phyloP scores from a whole-genome alignment of 2,329 filamentous ascomycete genomes.

The Talaromyces sp. region DNA sequence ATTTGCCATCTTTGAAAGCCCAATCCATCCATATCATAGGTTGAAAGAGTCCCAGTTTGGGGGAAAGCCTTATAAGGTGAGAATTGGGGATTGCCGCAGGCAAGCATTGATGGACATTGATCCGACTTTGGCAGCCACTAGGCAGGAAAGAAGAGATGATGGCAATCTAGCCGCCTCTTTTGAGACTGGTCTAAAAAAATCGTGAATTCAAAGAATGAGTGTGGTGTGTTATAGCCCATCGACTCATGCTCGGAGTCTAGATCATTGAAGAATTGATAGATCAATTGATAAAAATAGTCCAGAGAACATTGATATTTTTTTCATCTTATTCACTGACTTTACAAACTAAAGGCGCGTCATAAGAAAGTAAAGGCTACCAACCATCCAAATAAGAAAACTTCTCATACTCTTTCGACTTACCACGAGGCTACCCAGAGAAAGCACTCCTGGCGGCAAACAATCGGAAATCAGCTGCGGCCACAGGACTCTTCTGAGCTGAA shows the following conservation, averaged over 20 bases:
- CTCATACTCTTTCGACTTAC: conserved; percentile 11
- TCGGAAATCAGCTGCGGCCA: conserved; percentile 23
- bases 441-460: conserved; percentile 12
- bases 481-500: conserved; percentile 10
- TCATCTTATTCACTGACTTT: not conserved
- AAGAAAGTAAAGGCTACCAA: conserved; percentile 8
- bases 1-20: conserved; percentile 33
- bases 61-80: conserved; percentile 2
- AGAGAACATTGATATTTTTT: not conserved
- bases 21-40: conserved; percentile 31
- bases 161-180: not conserved
- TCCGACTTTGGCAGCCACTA: conserved; percentile 3
- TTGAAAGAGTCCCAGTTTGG: not conserved
- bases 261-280: not conserved
- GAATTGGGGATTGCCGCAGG: conserved; percentile 3
- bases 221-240: not conserved
- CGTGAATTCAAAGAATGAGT: not conserved
- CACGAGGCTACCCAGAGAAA: conserved; percentile 13
- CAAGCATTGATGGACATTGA: conserved; percentile 18
- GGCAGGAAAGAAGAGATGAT: not conserved
- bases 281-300: not conserved
- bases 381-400: conserved; percentile 1
- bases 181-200: not conserved
- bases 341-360: conserved; percentile 13
- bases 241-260: not conserved